Evolutionary conservation across 768 basidiomycete genomes (phyloP).

Genomic region (Agaricus blazei): DNA sequence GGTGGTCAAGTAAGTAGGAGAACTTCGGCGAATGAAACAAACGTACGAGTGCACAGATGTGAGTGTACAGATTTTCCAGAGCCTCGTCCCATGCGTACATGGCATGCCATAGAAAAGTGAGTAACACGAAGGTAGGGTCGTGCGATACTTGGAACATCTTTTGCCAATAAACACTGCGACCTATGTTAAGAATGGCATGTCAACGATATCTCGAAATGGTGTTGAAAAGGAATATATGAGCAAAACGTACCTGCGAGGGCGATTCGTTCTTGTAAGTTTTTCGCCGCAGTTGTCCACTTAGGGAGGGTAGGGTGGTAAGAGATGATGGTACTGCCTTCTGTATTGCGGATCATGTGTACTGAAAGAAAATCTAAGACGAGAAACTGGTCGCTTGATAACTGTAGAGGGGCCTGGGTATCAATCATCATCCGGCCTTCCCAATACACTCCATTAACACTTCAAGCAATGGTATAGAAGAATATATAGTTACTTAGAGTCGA

Average conservation of each 20-base stretch:
- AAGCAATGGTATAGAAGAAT: background rate
- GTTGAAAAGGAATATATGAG: background rate
- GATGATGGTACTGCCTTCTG: conserved; percentile 39
- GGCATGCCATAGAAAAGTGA: conserved; percentile 54
- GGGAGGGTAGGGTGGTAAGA: conserved; percentile 37
- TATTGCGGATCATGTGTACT: conserved; percentile 40
- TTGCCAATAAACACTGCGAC: conserved; percentile 44
- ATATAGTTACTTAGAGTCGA: conserved; percentile 8
- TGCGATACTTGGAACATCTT: conserved; percentile 31
- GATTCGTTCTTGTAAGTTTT: conserved; percentile 38
- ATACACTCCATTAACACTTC: background rate
- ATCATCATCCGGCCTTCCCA: conserved; percentile 23
- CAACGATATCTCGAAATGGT: background rate
- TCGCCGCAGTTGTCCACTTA: conserved; percentile 32
- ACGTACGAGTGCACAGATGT: conserved; percentile 45
- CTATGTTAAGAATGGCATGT: conserved; percentile 10
- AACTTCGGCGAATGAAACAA: background rate
- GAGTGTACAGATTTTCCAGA: conserved; percentile 44
- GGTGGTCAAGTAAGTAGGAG: background rate
- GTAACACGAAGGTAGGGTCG: conserved; percentile 52
- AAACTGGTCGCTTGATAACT: conserved; percentile 22
- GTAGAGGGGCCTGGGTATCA: conserved; percentile 24
- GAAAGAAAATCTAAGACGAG: conserved; percentile 42
- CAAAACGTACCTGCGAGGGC: conserved; percentile 33
- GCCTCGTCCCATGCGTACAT: conserved; percentile 61